Percentiles rank a stretch among this genome's conserved stretches.
phyloP scores from a whole-genome alignment of 441 rosid species.

The Arabidopsis lyrata region DNA sequence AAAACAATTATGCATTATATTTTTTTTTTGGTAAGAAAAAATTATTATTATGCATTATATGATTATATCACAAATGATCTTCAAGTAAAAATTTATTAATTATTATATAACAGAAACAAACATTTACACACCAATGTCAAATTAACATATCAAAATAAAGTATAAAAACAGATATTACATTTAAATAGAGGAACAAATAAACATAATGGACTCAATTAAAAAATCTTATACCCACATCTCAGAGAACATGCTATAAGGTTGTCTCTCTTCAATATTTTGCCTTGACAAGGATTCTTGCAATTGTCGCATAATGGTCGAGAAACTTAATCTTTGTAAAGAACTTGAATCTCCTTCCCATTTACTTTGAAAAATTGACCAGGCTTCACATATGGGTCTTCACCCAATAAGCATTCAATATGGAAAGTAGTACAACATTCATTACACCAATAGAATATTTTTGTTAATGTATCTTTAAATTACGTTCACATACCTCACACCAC shows the following conservation, averaged over 20 bases:
- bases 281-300: not conserved
- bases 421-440: not conserved
- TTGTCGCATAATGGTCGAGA: not conserved
- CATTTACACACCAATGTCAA: not conserved
- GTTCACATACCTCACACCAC: constrained; percentile 32
- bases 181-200: not conserved
- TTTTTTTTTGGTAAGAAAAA: no score
- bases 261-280: not conserved
- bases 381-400: not conserved
- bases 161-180: not conserved
- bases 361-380: not conserved
- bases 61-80: no score
- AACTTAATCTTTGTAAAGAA: not conserved
- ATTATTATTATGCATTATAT: no score
- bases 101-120: not conserved
- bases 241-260: not conserved
- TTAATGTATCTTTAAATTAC: not conserved
- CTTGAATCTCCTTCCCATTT: not conserved
- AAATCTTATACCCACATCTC: not conserved
- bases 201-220: not conserved
- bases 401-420: constrained; percentile 8
- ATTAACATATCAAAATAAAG: not conserved
- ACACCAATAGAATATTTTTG: constrained; percentile 1
- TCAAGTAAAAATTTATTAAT: no score
- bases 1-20: no score